Base-by-base conservation (phyloP, 495 filamentous ascomycete genomes). In the Aspergillus panamensis region DNA sequence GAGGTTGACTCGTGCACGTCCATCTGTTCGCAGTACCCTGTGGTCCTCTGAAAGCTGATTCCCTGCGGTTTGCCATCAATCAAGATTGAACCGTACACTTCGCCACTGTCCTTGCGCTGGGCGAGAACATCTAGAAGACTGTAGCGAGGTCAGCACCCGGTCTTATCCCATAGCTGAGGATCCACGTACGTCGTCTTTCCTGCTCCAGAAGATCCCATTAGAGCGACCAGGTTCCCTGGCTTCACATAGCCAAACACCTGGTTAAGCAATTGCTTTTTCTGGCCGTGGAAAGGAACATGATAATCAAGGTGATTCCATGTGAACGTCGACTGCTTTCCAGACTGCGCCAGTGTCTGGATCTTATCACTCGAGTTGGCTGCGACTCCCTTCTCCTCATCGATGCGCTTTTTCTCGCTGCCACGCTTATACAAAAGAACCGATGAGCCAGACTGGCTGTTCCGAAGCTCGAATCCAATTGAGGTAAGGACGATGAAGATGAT, bases 141-240 rank as follows among this genome's bases (percentile, higher is more conserved):
- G 7, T 73, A 19, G 3, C 29, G 0, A 21, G 13, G 79, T 66
- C 82, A 85, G 42, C 80, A 83, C 14, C 2, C 5, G 25, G 25
- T 25, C 2, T 20, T 20, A 17, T 2, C 79, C 85, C 82, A 1
- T 77, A 82, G 33, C 13, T 25, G n/a, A 30, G 31, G 35, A 1
- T 21, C 19, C 3, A 91, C 73, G 6, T 86, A 77, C 1, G 90
- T 92, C 4, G 90, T 94, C 62, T 94, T 94, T 48, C 90, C 90
- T n/a, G 90, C 90, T 13, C 90, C 90, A 1, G 87, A 90, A 9
- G 84, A 86, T 21, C 90, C 90, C 89, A 92, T 91, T 13, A 93
- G 72, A 3, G 89, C 90, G 1, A 89, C 92, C 25, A 94, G 75
- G 61, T 87, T 77, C 3, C 90, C 90, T 3, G 90, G 90, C 61